phyloP scores from a whole-genome alignment of 2,329 filamentous ascomycete species.

The Penicillium sclerotigenum region DNA sequence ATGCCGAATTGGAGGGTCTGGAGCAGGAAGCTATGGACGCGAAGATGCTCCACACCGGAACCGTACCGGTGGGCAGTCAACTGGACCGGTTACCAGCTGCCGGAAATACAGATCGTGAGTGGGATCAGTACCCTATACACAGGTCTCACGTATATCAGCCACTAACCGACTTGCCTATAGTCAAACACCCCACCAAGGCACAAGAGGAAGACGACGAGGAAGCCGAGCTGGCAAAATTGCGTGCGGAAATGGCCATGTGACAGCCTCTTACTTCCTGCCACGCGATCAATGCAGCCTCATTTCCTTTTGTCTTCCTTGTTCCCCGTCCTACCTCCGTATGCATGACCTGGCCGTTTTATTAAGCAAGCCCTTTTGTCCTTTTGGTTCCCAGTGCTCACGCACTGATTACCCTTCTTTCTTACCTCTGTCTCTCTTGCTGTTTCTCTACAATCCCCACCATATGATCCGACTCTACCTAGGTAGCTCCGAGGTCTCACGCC shows the following conservation, averaged over 20 bases:
- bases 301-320: conserved; percentile 7
- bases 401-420: conserved; percentile 2
- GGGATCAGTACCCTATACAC: neutral
- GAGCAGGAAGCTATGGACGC: conserved; percentile 92
- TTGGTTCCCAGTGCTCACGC: conserved; percentile 10
- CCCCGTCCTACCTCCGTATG: conserved; percentile 13
- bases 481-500: neutral
- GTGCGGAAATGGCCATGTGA: conserved; percentile 96
- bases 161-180: conserved; percentile 25
- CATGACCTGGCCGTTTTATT: conserved; percentile 19
- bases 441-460: neutral
- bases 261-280: conserved; percentile 7
- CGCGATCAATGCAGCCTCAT: conserved; percentile 8
- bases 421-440: neutral
- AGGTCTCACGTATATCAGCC: neutral
- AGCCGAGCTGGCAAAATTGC: conserved; percentile 85
- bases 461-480: neutral
- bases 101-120: conserved; percentile 72
- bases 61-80: conserved; percentile 74
- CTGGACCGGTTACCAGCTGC: conserved; percentile 74
- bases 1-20: conserved; percentile 77
- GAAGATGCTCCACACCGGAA: conserved; percentile 86
- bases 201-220: conserved; percentile 89
- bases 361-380: conserved; percentile 16
- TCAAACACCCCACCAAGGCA: conserved; percentile 48